phyloP scores from a whole-genome alignment of 257 asterid genomes.

The Fraxinus quadrangulata region DNA sequence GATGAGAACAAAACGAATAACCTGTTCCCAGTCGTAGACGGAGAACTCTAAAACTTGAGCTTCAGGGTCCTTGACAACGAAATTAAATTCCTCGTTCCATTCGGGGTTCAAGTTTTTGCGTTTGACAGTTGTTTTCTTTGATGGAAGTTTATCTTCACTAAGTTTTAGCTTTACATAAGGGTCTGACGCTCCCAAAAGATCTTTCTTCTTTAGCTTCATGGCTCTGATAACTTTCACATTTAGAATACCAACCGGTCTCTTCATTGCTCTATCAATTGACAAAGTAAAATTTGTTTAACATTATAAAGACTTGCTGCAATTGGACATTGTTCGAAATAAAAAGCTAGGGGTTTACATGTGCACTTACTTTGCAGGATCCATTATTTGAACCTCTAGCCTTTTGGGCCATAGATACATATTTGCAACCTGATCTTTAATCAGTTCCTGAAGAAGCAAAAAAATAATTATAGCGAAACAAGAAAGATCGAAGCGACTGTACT shows the following conservation, averaged over 20 bases:
- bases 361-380: constrained; percentile 85
- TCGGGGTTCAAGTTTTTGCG: constrained; percentile 92
- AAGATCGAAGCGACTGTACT: not conserved
- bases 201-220: constrained; percentile 79
- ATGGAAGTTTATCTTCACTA: constrained; percentile 64
- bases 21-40: constrained; percentile 97
- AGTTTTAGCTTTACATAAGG: constrained; percentile 92
- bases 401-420: constrained; percentile 97
- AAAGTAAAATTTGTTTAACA: constrained; percentile 2
- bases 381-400: constrained; percentile 78
- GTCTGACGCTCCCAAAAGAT: constrained; percentile 87
- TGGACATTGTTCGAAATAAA: not conserved
- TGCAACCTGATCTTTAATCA: constrained; percentile 87
- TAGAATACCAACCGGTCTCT: constrained; percentile 83
- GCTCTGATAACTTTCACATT: constrained; percentile 69
- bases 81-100: constrained; percentile 87
- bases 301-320: constrained; percentile 9
- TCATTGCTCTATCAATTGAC: constrained; percentile 71
- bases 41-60: constrained; percentile 60
- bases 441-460: constrained; percentile 48
- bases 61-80: constrained; percentile 81
- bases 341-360: not conserved
- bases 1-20: constrained; percentile 12
- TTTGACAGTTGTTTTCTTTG: constrained; percentile 86
- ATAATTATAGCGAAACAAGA: not conserved